These are phyloP conservation scores for Pilasporangium apinafurcum DNA, from an alignment of 352 stramenopile species.

Conservation along the genomic window DNA sequence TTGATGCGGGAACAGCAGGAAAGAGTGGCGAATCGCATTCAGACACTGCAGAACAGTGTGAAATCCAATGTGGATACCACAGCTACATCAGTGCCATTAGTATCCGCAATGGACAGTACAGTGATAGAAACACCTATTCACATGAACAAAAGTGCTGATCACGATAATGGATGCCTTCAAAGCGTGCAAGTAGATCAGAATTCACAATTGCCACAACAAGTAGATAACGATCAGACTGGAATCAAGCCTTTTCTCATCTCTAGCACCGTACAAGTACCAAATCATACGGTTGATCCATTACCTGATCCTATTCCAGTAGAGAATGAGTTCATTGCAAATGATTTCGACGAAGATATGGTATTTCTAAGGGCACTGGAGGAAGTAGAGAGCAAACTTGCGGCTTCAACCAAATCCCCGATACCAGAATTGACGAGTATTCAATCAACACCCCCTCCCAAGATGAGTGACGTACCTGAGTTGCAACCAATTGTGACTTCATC, in stretches of 20 bases:
- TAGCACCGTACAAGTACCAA: not conserved
- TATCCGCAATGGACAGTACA: no score
- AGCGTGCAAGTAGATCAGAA: no score
- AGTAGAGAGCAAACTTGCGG: conserved; percentile 41
- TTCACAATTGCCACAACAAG: no score
- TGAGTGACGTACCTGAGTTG: no score
- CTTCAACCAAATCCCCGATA: conserved; percentile 13
- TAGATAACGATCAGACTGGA: not conserved
- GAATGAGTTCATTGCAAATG: conserved; percentile 58
- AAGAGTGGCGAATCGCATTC: conserved; percentile 40
- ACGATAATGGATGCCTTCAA: no score
- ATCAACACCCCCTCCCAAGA: no score
- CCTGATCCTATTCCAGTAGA: conserved; percentile 1
- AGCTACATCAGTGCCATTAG: no score
- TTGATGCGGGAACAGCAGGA: conserved; percentile 43
- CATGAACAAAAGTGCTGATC: no score
- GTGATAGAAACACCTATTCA: no score
- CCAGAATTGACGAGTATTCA: no score
- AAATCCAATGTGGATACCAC: no score
- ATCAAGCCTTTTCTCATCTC: not conserved
- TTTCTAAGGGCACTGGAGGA: conserved; percentile 65
- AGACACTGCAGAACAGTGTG: conserved; percentile 41
- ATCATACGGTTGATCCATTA: not conserved
- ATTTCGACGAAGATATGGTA: conserved; percentile 54
- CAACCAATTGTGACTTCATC: no score